Percentiles rank a stretch among this genome's conserved stretches.
Conservation (phyloP, 176 grass and related monocot genomes). For the Ananas comosus region DNA sequence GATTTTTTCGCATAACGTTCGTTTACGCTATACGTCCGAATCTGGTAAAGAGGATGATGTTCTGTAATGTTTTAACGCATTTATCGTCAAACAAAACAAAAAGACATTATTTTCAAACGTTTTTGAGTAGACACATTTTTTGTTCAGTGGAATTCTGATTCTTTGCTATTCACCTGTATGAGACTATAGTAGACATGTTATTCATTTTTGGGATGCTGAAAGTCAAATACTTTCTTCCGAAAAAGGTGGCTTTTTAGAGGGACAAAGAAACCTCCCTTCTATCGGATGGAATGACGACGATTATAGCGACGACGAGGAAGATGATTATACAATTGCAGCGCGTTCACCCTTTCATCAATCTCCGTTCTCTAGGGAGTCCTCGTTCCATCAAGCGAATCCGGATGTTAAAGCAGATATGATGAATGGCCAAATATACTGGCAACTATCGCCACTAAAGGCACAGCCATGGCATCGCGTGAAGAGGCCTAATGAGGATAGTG, state of each 20-base stretch:
- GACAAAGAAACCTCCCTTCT: conserved; percentile 19
- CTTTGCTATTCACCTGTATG: too few relatives aligned
- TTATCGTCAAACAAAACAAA: too few relatives aligned
- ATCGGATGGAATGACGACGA: conserved; percentile 35
- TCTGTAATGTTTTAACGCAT: too few relatives aligned
- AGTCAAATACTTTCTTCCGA: conserved; percentile 4
- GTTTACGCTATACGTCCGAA: too few relatives aligned
- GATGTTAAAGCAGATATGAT: conserved; percentile 35
- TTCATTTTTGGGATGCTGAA: neutral
- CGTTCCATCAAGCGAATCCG: conserved; percentile 48
- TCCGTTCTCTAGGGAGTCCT: conserved; percentile 54
- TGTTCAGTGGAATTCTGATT: too few relatives aligned
- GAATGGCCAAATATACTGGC: conserved; percentile 50
- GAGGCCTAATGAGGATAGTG: conserved; percentile 37
- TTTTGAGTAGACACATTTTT: too few relatives aligned
- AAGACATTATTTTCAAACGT: too few relatives aligned
- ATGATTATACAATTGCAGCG: conserved; percentile 27
- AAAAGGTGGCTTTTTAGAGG: conserved; percentile 47
- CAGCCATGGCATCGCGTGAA: conserved; percentile 37
- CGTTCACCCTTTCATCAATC: conserved; percentile 40
- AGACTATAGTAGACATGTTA: neutral
- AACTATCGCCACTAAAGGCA: conserved; percentile 40
- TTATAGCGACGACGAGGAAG: conserved; percentile 41
- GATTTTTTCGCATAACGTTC: too few relatives aligned
- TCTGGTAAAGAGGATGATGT: too few relatives aligned